A percentile compares a stretch with the other conserved stretches of the same genome.
These are phyloP conservation scores for Pichia rugopelliculosa DNA, from an alignment of 805 yeast genomes.

Conservation along the genomic window DNA sequence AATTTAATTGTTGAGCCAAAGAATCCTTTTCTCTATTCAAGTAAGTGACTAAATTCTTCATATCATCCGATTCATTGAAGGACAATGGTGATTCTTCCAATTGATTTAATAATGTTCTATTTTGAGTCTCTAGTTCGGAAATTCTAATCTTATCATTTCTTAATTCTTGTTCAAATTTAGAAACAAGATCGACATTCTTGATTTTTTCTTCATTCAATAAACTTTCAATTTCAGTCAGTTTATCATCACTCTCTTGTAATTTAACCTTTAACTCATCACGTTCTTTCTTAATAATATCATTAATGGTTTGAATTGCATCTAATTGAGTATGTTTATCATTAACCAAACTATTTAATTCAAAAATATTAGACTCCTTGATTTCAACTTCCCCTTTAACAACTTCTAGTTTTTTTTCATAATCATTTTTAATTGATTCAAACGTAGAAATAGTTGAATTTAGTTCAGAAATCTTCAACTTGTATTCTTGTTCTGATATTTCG, in stretches of 20 bases:
- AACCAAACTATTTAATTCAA: conserved; percentile 16
- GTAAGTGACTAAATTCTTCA: conserved; percentile 49
- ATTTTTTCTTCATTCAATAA: conserved; percentile 32
- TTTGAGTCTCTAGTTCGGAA: conserved; percentile 59
- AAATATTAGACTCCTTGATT: conserved; percentile 18
- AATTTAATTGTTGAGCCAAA: conserved; percentile 50
- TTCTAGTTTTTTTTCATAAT: conserved; percentile 27
- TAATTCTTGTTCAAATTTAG: conserved; percentile 40
- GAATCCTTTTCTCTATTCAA: conserved; percentile 73
- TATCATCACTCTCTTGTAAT: conserved; percentile 32
- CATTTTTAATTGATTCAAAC: conserved; percentile 21
- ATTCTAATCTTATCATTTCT: conserved; percentile 37
- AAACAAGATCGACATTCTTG: conserved; percentile 40
- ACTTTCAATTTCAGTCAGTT: conserved; percentile 28
- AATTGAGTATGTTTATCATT: conserved; percentile 23
- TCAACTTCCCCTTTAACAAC: conserved; percentile 27
- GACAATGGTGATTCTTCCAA: conserved; percentile 33
- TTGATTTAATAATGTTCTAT: conserved; percentile 60
- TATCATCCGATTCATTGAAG: conserved; percentile 23
- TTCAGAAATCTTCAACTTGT: conserved; percentile 18
- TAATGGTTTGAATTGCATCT: conserved; percentile 15
- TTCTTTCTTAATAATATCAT: conserved; percentile 10
- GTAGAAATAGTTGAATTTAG: conserved; percentile 19
- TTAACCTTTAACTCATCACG: conserved; percentile 17
- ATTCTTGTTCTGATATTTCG: conserved; percentile 7